These are phyloP conservation scores for Penicillium sp. DNA, from an alignment of 2,329 filamentous ascomycete species.

Conservation along the genomic window DNA sequence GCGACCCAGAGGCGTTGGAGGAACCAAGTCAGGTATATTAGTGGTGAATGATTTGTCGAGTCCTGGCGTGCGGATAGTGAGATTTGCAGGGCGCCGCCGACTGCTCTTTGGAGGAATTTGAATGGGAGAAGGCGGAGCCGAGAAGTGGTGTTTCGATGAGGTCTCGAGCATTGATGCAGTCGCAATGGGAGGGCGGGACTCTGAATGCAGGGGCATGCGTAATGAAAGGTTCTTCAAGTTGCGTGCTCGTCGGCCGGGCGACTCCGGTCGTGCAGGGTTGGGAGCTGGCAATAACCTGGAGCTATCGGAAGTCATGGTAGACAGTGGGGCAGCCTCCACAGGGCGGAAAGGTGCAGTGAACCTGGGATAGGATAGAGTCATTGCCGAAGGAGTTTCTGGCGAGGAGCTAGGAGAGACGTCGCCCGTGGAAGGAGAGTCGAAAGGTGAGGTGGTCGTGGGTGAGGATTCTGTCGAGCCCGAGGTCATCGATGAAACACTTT, in stretches of 20 bases:
- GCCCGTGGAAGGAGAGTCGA: conserved; percentile 85
- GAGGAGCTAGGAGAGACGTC: conserved; percentile 91
- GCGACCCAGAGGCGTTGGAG: conserved; percentile 58
- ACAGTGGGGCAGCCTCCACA: conserved; percentile 26
- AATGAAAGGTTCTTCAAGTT: conserved; percentile 67
- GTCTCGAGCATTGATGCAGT: conserved; percentile 52
- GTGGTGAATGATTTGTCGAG: conserved; percentile 53
- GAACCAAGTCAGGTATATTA: conserved; percentile 53
- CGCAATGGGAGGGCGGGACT: conserved; percentile 49
- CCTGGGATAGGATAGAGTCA: conserved; percentile 57
- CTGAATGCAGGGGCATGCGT: conserved; percentile 55
- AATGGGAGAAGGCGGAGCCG: conserved; percentile 60
- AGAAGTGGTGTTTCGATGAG: conserved; percentile 40
- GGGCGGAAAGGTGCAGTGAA: conserved; percentile 35
- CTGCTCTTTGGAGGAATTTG: conserved; percentile 56
- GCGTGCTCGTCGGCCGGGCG: conserved; percentile 47
- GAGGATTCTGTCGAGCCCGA: conserved; percentile 91
- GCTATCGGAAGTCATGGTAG: conserved; percentile 29
- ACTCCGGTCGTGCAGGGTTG: conserved; percentile 44
- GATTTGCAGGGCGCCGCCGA: conserved; percentile 59
- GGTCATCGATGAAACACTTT: conserved; percentile 47
- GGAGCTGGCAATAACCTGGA: conserved; percentile 28
- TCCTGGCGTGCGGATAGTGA: conserved; percentile 60
- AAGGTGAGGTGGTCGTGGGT: conserved; percentile 91
- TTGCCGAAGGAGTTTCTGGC: conserved; percentile 80